Conservation (phyloP, 164 flowering plant genomes). For the Magnolia kwangsiensis region DNA sequence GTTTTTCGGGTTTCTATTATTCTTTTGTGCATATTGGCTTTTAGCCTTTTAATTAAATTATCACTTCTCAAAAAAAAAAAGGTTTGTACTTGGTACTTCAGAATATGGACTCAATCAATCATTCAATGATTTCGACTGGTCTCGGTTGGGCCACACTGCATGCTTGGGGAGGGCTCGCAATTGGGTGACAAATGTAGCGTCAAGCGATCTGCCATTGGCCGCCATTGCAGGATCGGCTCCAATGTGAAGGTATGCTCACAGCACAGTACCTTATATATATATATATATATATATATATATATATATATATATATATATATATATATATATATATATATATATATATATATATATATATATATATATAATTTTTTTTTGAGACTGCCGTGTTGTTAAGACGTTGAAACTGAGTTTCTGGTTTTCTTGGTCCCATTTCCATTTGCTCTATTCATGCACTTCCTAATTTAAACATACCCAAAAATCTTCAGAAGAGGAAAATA, state of each 20-base stretch:
- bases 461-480: background rate
- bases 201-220: constrained; percentile 92
- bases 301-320: too few species aligned
- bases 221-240: constrained; percentile 94
- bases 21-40: too few species aligned
- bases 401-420: background rate
- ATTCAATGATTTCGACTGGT: constrained; percentile 15
- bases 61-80: too few species aligned
- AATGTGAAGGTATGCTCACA: constrained; percentile 74
- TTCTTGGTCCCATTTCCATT: background rate
- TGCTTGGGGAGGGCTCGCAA: constrained; percentile 95
- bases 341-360: background rate
- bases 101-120: background rate
- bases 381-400: background rate
- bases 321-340: too few species aligned
- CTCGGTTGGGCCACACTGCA: constrained; percentile 94
- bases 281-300: too few species aligned
- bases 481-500: background rate
- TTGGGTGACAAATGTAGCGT: constrained; percentile 97
- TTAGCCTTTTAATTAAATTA: too few species aligned
- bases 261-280: background rate
- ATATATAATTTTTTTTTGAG: background rate
- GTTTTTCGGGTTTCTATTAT: too few species aligned
- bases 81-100: background rate
- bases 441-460: background rate